phyloP scores from a whole-genome alignment of 2,329 filamentous ascomycete species.

The Aspergillus phoenicis region DNA sequence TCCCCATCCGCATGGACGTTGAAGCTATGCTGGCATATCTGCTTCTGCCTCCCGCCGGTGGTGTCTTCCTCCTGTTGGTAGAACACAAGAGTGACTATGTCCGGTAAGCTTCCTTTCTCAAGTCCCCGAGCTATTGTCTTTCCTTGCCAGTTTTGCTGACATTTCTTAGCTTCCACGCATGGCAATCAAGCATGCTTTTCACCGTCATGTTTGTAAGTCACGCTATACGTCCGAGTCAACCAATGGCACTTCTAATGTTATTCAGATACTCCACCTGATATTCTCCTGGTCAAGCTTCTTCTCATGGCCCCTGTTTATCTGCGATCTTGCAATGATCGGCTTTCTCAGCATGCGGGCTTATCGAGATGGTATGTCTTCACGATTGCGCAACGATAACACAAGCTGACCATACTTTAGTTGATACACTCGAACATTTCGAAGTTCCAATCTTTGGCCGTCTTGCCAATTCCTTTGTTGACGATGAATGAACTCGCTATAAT shows the following conservation, averaged over 20 bases:
- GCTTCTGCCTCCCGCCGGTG: conserved; percentile 79
- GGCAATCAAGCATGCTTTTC: conserved; percentile 87
- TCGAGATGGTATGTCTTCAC: conserved; percentile 66
- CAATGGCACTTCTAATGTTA: conserved; percentile 16
- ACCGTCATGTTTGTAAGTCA: conserved; percentile 61
- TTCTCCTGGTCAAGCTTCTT: conserved; percentile 83
- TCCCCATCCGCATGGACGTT: conserved; percentile 83
- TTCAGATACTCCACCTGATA: conserved; percentile 78
- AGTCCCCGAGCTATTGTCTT: too few species aligned
- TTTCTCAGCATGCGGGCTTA: conserved; percentile 80
- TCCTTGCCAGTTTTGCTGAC: conserved; percentile 5
- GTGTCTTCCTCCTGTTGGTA: conserved; percentile 77
- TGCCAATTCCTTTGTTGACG: conserved; percentile 86
- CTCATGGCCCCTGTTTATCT: conserved; percentile 78
- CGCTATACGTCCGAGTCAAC: not conserved
- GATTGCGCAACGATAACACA: not conserved
- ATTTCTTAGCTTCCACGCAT: conserved; percentile 79
- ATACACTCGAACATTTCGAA: conserved; percentile 71
- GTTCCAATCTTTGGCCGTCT: conserved; percentile 82
- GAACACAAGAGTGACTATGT: conserved; percentile 98
- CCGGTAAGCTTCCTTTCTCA: conserved; percentile 57
- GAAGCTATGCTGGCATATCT: conserved; percentile 91
- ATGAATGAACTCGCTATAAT: conserved; percentile 60
- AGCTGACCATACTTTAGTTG: conserved; percentile 49
- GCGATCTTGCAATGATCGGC: conserved; percentile 74